phyloP scores from a whole-genome alignment of 2,329 filamentous ascomycete genomes.

The Malbranchea zuffiana region DNA sequence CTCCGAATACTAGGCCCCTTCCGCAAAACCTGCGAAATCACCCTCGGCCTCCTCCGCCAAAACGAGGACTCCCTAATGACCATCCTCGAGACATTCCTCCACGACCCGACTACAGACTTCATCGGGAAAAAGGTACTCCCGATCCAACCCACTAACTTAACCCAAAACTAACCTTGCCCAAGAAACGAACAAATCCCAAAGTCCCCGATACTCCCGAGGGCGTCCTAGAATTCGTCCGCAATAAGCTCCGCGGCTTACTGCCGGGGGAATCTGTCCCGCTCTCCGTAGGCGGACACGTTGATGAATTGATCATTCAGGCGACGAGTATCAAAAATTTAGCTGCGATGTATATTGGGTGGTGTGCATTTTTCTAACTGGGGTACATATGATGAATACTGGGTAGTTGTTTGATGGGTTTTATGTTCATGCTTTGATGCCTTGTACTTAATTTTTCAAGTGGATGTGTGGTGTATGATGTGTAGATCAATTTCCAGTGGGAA shows the following conservation, averaged over 20 bases:
- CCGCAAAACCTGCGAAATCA: constrained; percentile 79
- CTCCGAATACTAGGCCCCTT: constrained; percentile 53
- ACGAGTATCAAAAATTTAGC: constrained; percentile 68
- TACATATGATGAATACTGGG: too few species aligned
- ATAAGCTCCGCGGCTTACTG: constrained; percentile 75
- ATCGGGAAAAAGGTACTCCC: constrained; percentile 55
- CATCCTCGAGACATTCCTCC: constrained; percentile 90
- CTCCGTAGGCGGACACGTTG: constrained; percentile 93
- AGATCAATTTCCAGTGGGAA: too few species aligned
- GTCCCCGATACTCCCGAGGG: constrained; percentile 60
- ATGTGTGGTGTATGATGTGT: too few species aligned
- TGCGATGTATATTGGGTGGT: constrained; percentile 95
- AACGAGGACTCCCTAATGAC: constrained; percentile 97
- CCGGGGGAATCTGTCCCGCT: constrained; percentile 83
- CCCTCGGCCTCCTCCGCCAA: constrained; percentile 69
- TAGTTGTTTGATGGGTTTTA: too few species aligned
- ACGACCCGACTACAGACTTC: constrained; percentile 91
- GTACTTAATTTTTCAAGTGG: too few species aligned
- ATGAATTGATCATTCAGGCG: constrained; percentile 82
- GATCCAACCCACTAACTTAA: not conserved
- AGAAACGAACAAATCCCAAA: constrained; percentile 42
- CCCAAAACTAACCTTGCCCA: constrained; percentile 12
- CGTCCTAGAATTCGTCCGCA: constrained; percentile 78
- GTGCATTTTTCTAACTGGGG: constrained; percentile 13
- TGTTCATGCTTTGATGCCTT: too few species aligned